Base-by-base conservation (phyloP, 192 early-diverging fungal genomes). In the Paraglomus brasilianum region DNA sequence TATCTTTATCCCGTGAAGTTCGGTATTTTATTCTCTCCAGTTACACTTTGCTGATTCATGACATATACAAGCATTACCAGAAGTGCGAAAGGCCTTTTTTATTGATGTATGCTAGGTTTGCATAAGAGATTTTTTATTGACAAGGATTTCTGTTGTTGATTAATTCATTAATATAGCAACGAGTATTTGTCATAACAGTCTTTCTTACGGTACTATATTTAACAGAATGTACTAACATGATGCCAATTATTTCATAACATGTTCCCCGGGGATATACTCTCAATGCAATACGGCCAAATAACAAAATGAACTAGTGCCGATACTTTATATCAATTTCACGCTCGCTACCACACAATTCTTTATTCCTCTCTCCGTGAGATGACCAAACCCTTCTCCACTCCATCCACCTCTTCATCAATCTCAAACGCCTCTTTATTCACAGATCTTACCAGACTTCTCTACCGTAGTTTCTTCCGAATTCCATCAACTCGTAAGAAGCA, bases 41-140 rank as follows among this genome's bases (percentile, higher is more conserved):
- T 52, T 68, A 68, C 19, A 14, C n/a, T 1, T 10, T 43, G 9
- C 43, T 68, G n/a, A 68, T 68, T 21, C 19, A 42, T 45, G 52
- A 45, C 22, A 68, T 68, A 36, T 41, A 68, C 46, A 38, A 19
- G 7, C 66, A 68, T 68, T 68, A 30, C 36, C 43, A 56, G 5
- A 68, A 44, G 7, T 68, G 40, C 57, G 52, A 56, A 68, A 41
- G 11, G 19, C 41, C 41, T 45, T 56, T 68, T 30, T 24, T 68
- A 56, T 9, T 56, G 43, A 55, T 68, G 6, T 0, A 8, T 30
- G 41, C 46, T 11, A 52, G 66, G 66, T 68, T 44, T 39, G 42
- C 24, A 15, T 19, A 39, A 13, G 8, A 15, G 24, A 21, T 43
- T 24, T 50, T 22, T 67, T 43, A 30, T 47, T 42, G n/a, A 15